phyloP scores from a whole-genome alignment of 2,329 filamentous ascomycete species.

The Penicillium brasilianum region DNA sequence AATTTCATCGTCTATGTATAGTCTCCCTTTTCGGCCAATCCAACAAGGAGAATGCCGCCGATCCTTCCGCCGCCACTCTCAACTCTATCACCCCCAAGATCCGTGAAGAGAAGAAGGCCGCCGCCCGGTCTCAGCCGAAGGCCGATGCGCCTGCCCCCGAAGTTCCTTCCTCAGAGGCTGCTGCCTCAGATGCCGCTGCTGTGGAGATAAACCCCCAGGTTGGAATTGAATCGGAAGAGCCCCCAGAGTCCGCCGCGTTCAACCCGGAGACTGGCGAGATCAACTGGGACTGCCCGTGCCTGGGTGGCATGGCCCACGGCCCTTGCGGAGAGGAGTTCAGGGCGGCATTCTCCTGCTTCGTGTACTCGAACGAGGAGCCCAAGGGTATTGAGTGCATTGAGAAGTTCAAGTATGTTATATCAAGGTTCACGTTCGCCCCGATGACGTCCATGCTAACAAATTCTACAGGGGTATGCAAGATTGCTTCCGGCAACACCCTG shows the following conservation, averaged over 20 bases:
- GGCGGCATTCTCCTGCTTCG: slow-evolving; percentile 96
- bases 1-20: slow-evolving; percentile 22
- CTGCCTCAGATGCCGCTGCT: slow-evolving; percentile 14
- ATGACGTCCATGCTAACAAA: slow-evolving; percentile 34
- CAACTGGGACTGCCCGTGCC: slow-evolving; percentile 98
- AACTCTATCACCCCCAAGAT: slow-evolving; percentile 68
- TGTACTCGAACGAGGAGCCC: slow-evolving; percentile 91
- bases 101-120: slow-evolving; percentile 37
- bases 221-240: slow-evolving; percentile 67
- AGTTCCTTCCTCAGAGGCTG: slow-evolving; percentile 3
- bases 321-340: slow-evolving; percentile 96
- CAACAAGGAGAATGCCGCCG: slow-evolving; percentile 40
- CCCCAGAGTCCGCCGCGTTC: slow-evolving; percentile 86
- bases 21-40: slow-evolving; percentile 40
- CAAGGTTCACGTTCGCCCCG: background rate
- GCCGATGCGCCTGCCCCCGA: slow-evolving; percentile 15
- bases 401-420: slow-evolving; percentile 81
- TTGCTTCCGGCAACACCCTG: slow-evolving; percentile 91
- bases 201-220: slow-evolving; percentile 10
- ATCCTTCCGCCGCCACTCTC: slow-evolving; percentile 65
- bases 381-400: slow-evolving; percentile 98
- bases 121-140: slow-evolving; percentile 26
- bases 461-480: slow-evolving; percentile 84
- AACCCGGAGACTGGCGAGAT: slow-evolving; percentile 99
- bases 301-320: slow-evolving; percentile 95